Percentiles rank a stretch among this genome's conserved stretches.
Conservation (phyloP, 2,329 filamentous ascomycete species). For the Talaromyces pinophilus region DNA sequence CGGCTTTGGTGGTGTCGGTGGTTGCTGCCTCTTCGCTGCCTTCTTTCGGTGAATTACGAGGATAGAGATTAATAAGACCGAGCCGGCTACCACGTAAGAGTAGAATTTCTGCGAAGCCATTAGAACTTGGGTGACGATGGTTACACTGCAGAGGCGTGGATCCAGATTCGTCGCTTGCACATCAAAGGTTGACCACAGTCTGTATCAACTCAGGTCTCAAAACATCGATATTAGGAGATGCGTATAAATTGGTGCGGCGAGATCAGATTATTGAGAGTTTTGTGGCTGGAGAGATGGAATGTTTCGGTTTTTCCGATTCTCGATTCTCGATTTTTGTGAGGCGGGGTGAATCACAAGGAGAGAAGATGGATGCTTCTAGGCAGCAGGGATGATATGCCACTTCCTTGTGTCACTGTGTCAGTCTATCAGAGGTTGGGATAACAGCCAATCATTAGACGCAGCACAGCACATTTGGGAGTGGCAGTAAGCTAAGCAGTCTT, state of each 20-base stretch:
- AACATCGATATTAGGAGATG: not conserved
- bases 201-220: not conserved
- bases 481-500: not conserved
- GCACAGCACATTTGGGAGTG: not conserved
- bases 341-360: not conserved
- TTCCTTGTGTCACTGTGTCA: not conserved
- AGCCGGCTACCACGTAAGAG: constrained; percentile 8
- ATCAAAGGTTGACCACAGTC: not conserved
- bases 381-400: not conserved
- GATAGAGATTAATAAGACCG: constrained; percentile 9
- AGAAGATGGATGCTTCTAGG: not conserved
- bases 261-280: constrained; percentile 2
- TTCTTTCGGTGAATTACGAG: constrained; percentile 6
- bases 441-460: constrained; percentile 11
- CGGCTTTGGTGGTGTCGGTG: constrained; percentile 13
- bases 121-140: not conserved
- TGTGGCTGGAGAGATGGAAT: not conserved
- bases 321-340: not conserved
- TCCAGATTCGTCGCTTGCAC: constrained; percentile 1
- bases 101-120: constrained; percentile 11
- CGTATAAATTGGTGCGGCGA: constrained; percentile 3
- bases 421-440: not conserved
- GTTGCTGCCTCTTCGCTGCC: constrained; percentile 7
- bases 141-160: not conserved
- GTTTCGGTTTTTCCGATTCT: not conserved